Evolutionary conservation across 345 rosid genomes (phyloP), one percentile per base, ranked within the genome.

Genomic region (Passiflora organensis): DNA sequence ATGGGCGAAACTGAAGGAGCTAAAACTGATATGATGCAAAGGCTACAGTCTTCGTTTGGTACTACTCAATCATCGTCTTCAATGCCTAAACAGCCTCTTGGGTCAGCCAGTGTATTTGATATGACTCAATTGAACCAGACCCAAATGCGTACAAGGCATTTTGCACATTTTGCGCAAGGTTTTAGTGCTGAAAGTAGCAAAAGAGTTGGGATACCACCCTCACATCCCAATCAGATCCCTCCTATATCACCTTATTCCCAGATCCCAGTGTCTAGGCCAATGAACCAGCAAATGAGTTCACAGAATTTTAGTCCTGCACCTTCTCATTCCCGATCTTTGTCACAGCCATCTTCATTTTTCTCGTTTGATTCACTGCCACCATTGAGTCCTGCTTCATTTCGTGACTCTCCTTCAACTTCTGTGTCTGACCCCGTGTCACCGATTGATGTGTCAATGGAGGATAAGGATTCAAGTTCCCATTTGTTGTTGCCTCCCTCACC

Each of bases 201-300:
- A 67, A 81, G 89, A 75, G 74, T 62, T 17, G 94, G 95, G 13
- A 82, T 88, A 5, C 96, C 98, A 43, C 98, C 97, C 15, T 82
- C 97, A 2, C 90, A 83, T 59, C 95, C 95, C 6, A 80, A 72
- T 72, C 87, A 80, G 67, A 78, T 85, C 74, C 91, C 96, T 23
- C 97, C 94, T 41, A 76, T 91, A 63, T 86, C 96, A 0, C 99
- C 95, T 0, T 86, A 69, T 63, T 86, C 99, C 23, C 86, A 86
- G 89, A 84, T 88, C 85, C 90, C 86, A 3, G 75, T 55, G 64
- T 73, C 84, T 44, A 75, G 89, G 57, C 75, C 79, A 2, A 37
- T 56, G 16, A 82, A 68, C 72, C 91, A 65, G 65, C 84, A 70
- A 64, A 56, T 75, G 76, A 75, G 77, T 67, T 67, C 82, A 0